Conservation (phyloP, 805 yeast species). For the Limtongia smithiae region DNA sequence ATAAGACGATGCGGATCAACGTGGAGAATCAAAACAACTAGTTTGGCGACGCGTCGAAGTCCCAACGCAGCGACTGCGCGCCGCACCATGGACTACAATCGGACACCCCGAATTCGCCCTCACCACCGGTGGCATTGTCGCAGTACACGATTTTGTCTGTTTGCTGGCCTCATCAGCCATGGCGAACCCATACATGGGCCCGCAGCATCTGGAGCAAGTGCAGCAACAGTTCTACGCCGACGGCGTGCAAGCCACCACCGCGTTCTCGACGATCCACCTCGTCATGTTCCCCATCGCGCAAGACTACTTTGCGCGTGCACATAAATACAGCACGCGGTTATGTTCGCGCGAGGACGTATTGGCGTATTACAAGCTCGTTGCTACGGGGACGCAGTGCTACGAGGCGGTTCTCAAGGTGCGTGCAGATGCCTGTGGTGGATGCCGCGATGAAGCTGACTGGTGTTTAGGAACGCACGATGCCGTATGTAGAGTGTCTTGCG, state of each 20-base stretch:
- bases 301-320: conserved; percentile 17
- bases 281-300: conserved; percentile 23
- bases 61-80: too few relatives aligned
- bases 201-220: background rate
- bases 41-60: too few relatives aligned
- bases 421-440: too few relatives aligned
- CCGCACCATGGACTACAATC: too few relatives aligned
- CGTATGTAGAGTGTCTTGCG: conserved; percentile 27
- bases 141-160: too few relatives aligned
- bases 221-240: background rate
- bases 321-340: conserved; percentile 7
- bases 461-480: conserved; percentile 21
- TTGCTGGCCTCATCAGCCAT: background rate
- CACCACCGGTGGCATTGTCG: too few relatives aligned
- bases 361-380: conserved; percentile 21
- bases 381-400: conserved; percentile 24
- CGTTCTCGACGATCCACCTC: conserved; percentile 18
- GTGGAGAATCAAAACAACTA: too few relatives aligned
- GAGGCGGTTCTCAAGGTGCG: conserved; percentile 24
- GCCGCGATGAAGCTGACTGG: too few relatives aligned
- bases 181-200: background rate
- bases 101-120: too few relatives aligned
- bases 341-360: conserved; percentile 16
- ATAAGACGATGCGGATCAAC: background rate
- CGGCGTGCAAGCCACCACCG: background rate